phyloP scores from a whole-genome alignment of 2,329 filamentous ascomycete genomes.

The Gyromitra esculenta region DNA sequence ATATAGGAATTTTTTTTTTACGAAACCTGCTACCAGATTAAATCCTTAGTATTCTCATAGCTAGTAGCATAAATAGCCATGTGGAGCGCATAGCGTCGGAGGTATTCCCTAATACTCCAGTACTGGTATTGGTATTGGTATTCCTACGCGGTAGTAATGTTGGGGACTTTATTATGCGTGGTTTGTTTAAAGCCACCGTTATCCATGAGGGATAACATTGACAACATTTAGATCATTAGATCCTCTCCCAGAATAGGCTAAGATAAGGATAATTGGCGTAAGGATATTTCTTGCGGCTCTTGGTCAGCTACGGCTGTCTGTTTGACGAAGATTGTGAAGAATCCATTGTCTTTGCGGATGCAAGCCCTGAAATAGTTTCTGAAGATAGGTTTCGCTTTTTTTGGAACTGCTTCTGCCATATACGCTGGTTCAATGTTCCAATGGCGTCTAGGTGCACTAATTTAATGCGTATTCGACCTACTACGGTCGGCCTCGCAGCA shows the following conservation, averaged over 20 bases:
- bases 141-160: constrained; percentile 7
- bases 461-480: constrained; percentile 12
- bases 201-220: background rate
- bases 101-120: no score
- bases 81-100: no score
- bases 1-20: no score
- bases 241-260: constrained; percentile 2
- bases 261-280: constrained; percentile 9
- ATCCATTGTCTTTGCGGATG: background rate
- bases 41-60: no score
- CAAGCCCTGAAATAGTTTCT: background rate
- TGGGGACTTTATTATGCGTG: constrained; percentile 14
- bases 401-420: constrained; percentile 3
- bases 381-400: background rate
- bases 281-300: constrained; percentile 2
- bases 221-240: constrained; percentile 9
- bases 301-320: background rate
- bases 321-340: background rate
- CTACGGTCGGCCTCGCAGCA: constrained; percentile 10
- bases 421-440: background rate
- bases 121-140: background rate
- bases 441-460: constrained; percentile 7
- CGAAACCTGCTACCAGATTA: no score
- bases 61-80: no score
- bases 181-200: background rate